Evolutionary conservation across 768 basidiomycete genomes (phyloP), one percentile per base, ranked within the genome.

Genomic region (Auricularia cornea): DNA sequence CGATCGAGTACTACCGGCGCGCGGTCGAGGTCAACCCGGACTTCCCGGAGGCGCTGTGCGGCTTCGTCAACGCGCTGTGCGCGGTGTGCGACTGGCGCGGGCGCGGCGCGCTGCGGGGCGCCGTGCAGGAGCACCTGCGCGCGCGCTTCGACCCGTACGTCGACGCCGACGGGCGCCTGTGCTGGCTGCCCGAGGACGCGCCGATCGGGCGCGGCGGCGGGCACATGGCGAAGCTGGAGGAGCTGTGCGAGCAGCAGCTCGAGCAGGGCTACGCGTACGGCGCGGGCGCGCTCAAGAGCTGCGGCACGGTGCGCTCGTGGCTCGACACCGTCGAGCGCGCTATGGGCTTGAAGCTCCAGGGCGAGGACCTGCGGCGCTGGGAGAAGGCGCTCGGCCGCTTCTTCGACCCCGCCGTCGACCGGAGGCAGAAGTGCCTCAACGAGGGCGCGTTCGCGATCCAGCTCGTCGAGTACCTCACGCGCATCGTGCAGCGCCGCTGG

Each of bases 61-160:
- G 81, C 20, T 66, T 81, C n/a, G 76, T 71, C 56, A 79, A 77
- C 61, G 75, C 82, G 16, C 75, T 78, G 40, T 75, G 73, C 60
- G 77, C 82, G 0, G 70, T 83, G 12, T 83, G 81, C 66, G 78
- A 79, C 66, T 83, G 77, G 77, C 68, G 73, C 16, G 80, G 79
- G 54, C 70, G 73, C 63, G 77, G 70, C 52, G 28, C 26, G 16
- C 10, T 26, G 18, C 26, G 8, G 16, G 75, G 73, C n/a, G 71
- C 75, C 59, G 68, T 62, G n/a, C 65, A 70, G 48, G 29, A 61
- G 56, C 68, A 72, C 41, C 23, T 62, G 41, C 66, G 68, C 28
- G 54, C 54, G 6, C 54, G 54, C 28, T 57, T 28, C 11, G 54
- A 57, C 6, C 54, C 54, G 26, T 57, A 29, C 28, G 68, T 71